Evolutionary conservation across 176 grass and related monocot species (phyloP).

Genomic region (Poa annua): DNA sequence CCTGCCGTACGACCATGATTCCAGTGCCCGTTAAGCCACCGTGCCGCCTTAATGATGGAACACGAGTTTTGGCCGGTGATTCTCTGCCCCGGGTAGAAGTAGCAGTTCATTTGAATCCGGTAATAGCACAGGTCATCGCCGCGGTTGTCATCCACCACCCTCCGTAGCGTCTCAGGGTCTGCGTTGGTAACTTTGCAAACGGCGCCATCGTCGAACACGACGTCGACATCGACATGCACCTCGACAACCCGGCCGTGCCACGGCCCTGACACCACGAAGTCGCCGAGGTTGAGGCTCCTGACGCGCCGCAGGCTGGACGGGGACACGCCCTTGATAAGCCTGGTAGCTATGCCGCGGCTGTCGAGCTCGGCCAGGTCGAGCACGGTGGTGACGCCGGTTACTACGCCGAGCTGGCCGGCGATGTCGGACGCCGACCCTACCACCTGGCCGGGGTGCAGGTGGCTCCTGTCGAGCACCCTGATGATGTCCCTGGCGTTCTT

Average conservation of each 20-base stretch:
- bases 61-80: not conserved
- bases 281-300: not conserved
- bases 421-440: conserved; percentile 13
- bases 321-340: not conserved
- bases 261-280: not conserved
- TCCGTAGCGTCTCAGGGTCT: not conserved
- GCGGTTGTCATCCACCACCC: fast-evolving
- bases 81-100: not conserved
- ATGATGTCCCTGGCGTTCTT: not conserved
- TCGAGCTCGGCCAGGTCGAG: not conserved
- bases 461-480: not conserved
- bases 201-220: conserved; percentile 14
- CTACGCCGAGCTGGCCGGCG: not conserved
- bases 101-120: not conserved
- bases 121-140: fast-evolving
- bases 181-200: not conserved
- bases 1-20: not conserved
- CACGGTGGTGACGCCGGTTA: not conserved
- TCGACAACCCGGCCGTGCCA: conserved; percentile 25
- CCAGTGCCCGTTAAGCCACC: conserved; percentile 31
- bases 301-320: not conserved
- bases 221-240: not conserved
- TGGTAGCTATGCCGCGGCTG: too few species aligned
- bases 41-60: not conserved
- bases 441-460: not conserved